Base-by-base conservation (phyloP, 1,139 yeast genomes). In the Blastobotrys niveus region DNA sequence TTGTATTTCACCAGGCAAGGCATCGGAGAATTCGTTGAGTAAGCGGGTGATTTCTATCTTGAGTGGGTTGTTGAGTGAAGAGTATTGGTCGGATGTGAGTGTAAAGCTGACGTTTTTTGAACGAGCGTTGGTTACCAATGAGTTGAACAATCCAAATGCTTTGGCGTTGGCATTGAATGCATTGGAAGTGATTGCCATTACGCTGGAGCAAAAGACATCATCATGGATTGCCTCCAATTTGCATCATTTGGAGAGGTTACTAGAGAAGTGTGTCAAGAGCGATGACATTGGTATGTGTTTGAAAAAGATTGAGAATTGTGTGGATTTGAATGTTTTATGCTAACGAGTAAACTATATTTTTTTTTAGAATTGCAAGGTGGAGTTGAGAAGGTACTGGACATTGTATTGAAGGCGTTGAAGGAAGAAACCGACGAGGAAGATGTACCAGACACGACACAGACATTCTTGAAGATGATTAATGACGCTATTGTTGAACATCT, bases 71-170 rank as follows among this genome's bases (percentile, higher is more conserved):
- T 68, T 89, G 48, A 79, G 88, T 22, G 80, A 83, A 2, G 73
- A 74, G 0, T 77, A 77, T 50, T 89, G 97, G 97, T 75, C 87
- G 0, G 96, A 87, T 55, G 95, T 87, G 9, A 76, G 81, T 9
- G 88, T 91, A 8, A 86, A 87, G 56, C 70, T 91, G 38, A 76
- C 82, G 1, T 87, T 86, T 61, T 91, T 91, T 59, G 98, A 91
- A 53, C 79, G 91, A 53, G 83, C 88, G 56, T 68, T 91, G 48
- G 79, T 84, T 24, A 80, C 86, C 17, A 80, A 85, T 47, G 96
- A 89, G 53, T 70, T 87, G 48, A 77, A 77, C 34, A 76, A 85
- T 18, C 67, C 73, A 2, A 70, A 65, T 39, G 63, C 73, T 8
- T 50, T 87, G 30, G 87, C 88, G 2, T 80, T 85, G 53, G 86